Base-by-base conservation (phyloP, 805 yeast genomes). In the Teunomyces kruisii region DNA sequence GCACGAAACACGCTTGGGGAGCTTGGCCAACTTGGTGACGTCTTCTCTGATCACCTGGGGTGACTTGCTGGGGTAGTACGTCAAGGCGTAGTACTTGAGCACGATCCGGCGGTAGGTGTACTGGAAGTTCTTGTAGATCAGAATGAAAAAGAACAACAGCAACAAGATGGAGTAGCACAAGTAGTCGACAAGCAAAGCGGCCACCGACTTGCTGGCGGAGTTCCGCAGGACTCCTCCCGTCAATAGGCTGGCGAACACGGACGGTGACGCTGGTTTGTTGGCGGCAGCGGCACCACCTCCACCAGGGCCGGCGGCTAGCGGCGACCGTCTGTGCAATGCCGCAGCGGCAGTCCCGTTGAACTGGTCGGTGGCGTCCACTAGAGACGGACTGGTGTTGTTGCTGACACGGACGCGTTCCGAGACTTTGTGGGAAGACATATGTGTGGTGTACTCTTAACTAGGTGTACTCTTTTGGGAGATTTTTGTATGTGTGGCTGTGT, bases 11-110 rank as follows among this genome's bases (percentile, higher is more conserved):
- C 86, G 76, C 51, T 75, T 78, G 3, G 99, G 99, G 17, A 89
- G 76, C 64, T 94, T 94, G 35, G 75, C 60, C 45, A 92, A 68
- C 55, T 80, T 79, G 49, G 71, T 72, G 30, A 89, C 89, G 66
- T 92, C 98, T 49, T 84, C 84, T 52, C 95, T 81, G 51, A 92
- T 89, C 44, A 90, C 70, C 56, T 86, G 90, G 1, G 98, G 97
- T 3, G 95, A 80, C 57, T 79, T 81, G 26, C 85, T 76, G 13
- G 76, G 76, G 47, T 83, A 84, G 62, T 85, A 86, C 8, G 88
- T 80, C 43, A 61, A 41, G 42, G 80, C 81, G 44, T 81, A 68
- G 39, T 84, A 70, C 56, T 80, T 78, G 49, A 89, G 74, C 47
- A 76, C 72, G 35, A 76, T 52, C 49, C 74, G 74, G 56, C 84